Percentiles rank a stretch among this genome's conserved stretches.
phyloP scores from a whole-genome alignment of 2,329 filamentous ascomycete genomes.

The Corynespora cassiicola region DNA sequence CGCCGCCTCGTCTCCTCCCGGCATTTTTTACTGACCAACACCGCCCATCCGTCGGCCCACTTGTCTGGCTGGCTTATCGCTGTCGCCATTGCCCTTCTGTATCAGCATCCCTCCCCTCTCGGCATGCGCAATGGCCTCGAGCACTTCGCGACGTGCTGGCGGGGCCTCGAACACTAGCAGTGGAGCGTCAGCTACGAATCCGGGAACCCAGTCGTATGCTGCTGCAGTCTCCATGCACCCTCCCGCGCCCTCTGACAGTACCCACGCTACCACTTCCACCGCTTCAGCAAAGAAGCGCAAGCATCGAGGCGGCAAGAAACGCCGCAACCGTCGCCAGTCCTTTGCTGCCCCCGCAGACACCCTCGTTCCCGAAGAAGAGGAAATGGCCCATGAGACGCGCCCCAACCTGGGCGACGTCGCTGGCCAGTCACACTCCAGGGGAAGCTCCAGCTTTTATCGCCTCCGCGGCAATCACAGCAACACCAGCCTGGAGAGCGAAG shows the following conservation, averaged over 20 bases:
- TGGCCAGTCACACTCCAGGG: conserved; percentile 35
- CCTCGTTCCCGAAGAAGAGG: conserved; percentile 65
- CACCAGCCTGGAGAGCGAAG: conserved; percentile 89
- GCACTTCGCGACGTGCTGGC: too few relatives aligned
- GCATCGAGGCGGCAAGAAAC: conserved; percentile 80
- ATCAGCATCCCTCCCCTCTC: neutral
- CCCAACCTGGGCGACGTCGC: conserved; percentile 48
- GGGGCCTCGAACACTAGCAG: too few relatives aligned
- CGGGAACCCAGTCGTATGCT: too few relatives aligned
- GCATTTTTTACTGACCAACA: too few relatives aligned
- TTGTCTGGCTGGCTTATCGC: too few relatives aligned
- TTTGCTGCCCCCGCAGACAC: conserved; percentile 66
- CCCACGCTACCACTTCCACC: conserved; percentile 14
- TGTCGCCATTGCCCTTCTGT: conserved; percentile 1
- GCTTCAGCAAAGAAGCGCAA: conserved; percentile 68
- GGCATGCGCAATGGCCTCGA: conserved; percentile 11
- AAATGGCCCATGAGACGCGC: conserved; percentile 59
- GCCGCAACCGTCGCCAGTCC: conserved; percentile 77
- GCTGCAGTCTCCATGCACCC: conserved; percentile 1
- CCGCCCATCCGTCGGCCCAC: too few relatives aligned
- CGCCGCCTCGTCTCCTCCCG: too few relatives aligned
- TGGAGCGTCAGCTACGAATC: too few relatives aligned
- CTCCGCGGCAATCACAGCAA: conserved; percentile 70
- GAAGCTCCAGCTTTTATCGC: conserved; percentile 61
- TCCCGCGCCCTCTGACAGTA: neutral